Base-by-base conservation (phyloP, 1,284 basidiomycete genomes). In the Chalciporus sp. region DNA sequence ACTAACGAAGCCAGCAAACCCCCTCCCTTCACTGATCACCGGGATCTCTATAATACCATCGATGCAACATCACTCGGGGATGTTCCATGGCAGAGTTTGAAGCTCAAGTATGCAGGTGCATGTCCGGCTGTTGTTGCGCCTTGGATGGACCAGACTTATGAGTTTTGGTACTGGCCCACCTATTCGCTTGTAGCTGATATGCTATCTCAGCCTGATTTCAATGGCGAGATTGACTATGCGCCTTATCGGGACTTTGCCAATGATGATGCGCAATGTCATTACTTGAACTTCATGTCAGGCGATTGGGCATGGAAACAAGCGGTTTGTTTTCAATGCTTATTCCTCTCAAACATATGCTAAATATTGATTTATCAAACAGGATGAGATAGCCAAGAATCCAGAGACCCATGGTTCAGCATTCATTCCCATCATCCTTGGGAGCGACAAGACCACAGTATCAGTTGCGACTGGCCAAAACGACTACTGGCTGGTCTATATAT, bases 231-330 rank as follows among this genome's bases (percentile, higher is more conserved):
- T 19, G 61, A 65, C 47, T 62, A 53, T 29, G 47, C 48, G 7
- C 60, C 61, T 16, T 59, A 60, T 42, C 40, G 16, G 9, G 51
- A 60, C 11, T 59, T 55, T 33, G n/a, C 29, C 3, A 8, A 41
- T 0, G 19, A 17, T n/a, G 45, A 46, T n/a, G 35, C 39, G 1
- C 48, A 57, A 1, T 12, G 44, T 3, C 26, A 10, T 0, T 62
- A 49, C n/a, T n/a, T 49, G n/a, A 43, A 62, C 17, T 33, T 67
- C 28, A 62, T 66, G 58, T 62, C 50, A 2, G 64, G 56, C 23
- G 23, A 23, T 23, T 57, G 47, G 55, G 52, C 52, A 20, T 56
- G 55, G 55, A 27, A 0, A 10, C 53, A 56, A 44, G 53, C 42
- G 9, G 56, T 58, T 17, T 16, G 47, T 28, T 2, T n/a, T 29